phyloP scores from a whole-genome alignment of 2,329 filamentous ascomycete genomes.

The Fusarium sublunatum region DNA sequence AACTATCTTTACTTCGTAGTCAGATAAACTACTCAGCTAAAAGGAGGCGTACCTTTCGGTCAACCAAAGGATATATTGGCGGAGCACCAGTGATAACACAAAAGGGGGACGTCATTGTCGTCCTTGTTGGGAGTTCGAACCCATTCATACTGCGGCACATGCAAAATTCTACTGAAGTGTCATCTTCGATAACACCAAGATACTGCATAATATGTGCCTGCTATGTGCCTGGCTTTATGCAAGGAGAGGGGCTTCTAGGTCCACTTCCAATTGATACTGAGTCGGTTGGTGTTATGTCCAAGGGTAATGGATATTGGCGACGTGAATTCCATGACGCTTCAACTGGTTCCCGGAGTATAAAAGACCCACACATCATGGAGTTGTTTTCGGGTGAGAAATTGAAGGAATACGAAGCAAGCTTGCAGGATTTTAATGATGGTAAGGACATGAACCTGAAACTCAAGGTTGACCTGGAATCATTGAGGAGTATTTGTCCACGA shows the following conservation, averaged over 20 bases:
- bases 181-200: background rate
- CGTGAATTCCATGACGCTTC: background rate
- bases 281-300: background rate
- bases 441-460: background rate
- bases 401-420: background rate
- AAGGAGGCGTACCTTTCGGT: no score
- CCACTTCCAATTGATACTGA: background rate
- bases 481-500: background rate
- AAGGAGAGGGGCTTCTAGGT: background rate
- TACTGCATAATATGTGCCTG: background rate
- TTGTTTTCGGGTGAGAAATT: background rate
- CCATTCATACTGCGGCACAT: background rate
- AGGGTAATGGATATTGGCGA: no score
- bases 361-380: background rate
- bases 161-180: background rate
- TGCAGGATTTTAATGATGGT: background rate
- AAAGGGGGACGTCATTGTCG: background rate
- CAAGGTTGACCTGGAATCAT: background rate
- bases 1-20: no score
- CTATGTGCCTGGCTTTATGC: background rate
- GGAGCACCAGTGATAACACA: background rate
- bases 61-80: background rate
- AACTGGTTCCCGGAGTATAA: background rate
- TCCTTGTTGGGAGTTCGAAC: background rate
- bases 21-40: no score